Conservation (phyloP, 768 basidiomycete genomes). For the Mycena polygramma region DNA sequence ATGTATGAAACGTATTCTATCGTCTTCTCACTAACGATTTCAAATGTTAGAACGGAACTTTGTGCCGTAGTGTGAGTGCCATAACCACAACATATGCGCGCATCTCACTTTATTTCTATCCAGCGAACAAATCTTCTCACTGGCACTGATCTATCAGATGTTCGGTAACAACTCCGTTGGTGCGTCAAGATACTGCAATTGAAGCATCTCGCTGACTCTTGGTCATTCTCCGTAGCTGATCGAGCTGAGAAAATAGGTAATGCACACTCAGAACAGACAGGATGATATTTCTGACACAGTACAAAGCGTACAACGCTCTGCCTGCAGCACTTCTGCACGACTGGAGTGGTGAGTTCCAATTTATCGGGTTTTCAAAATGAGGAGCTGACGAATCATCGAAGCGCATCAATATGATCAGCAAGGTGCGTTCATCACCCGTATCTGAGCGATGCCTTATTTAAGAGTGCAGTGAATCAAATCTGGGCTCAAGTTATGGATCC, state of each 20-base stretch:
- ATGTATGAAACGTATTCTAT: constrained; percentile 11
- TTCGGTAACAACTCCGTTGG: constrained; percentile 57
- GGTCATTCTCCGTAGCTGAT: constrained; percentile 43
- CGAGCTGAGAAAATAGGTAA: constrained; percentile 55
- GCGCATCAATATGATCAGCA: constrained; percentile 61
- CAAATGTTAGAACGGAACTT: constrained; percentile 48
- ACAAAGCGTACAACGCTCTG: constrained; percentile 55
- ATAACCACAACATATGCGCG: not conserved
- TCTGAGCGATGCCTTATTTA: not conserved
- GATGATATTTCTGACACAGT: not conserved
- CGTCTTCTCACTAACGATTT: not conserved
- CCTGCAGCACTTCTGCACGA: constrained; percentile 56
- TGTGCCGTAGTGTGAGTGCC: constrained; percentile 55
- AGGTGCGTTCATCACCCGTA: constrained; percentile 39
- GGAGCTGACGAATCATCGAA: constrained; percentile 20
- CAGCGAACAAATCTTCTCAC: constrained; percentile 59
- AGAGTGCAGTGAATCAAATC: constrained; percentile 53
- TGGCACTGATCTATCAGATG: constrained; percentile 56
- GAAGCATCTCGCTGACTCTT: not conserved
- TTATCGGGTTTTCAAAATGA: not conserved
- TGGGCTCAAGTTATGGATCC: constrained; percentile 57
- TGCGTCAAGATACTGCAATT: constrained; percentile 1
- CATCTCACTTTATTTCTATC: not conserved
- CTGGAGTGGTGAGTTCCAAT: constrained; percentile 49
- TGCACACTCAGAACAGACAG: not conserved